Percentiles rank a stretch among this genome's conserved stretches.
Evolutionary conservation across 768 basidiomycete genomes (phyloP).

Genomic region (Lentinula raphanica): DNA sequence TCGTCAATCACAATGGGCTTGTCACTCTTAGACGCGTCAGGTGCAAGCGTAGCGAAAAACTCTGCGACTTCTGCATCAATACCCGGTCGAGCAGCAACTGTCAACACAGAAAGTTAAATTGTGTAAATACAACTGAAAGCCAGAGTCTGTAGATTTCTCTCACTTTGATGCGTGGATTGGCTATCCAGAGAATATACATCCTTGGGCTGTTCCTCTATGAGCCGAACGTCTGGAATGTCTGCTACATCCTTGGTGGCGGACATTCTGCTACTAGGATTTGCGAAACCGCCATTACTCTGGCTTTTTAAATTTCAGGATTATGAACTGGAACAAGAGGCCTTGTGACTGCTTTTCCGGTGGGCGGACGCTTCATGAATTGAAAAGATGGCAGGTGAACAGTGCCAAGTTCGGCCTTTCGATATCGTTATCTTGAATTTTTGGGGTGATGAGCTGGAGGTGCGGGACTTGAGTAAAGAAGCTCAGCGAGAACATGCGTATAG

Average conservation of each 20-base stretch:
- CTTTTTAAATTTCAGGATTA: neutral
- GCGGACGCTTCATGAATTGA: neutral
- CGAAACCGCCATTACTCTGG: neutral
- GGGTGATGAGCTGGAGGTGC: too few relatives aligned
- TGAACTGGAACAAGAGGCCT: neutral
- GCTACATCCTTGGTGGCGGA: neutral
- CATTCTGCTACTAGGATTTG: neutral
- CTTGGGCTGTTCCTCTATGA: slow-evolving; percentile 20
- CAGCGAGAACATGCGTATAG: too few relatives aligned
- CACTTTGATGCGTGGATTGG: slow-evolving; percentile 17
- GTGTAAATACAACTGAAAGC: neutral
- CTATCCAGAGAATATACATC: slow-evolving; percentile 31
- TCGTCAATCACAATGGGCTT: slow-evolving; percentile 34
- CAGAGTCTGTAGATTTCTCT: neutral
- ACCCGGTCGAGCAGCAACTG: slow-evolving; percentile 19
- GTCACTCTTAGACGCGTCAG: slow-evolving; percentile 6
- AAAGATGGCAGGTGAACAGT: neutral
- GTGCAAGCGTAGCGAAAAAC: slow-evolving; percentile 30
- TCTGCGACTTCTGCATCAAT: slow-evolving; percentile 43
- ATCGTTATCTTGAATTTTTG: too few relatives aligned
- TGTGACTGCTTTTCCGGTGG: neutral
- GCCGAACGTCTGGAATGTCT: neutral
- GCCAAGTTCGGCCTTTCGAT: too few relatives aligned
- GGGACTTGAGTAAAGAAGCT: too few relatives aligned
- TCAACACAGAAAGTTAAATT: neutral